These are phyloP conservation scores for Globisporangium camurandrum DNA, from an alignment of 352 stramenopile species.

Conservation along the genomic window DNA sequence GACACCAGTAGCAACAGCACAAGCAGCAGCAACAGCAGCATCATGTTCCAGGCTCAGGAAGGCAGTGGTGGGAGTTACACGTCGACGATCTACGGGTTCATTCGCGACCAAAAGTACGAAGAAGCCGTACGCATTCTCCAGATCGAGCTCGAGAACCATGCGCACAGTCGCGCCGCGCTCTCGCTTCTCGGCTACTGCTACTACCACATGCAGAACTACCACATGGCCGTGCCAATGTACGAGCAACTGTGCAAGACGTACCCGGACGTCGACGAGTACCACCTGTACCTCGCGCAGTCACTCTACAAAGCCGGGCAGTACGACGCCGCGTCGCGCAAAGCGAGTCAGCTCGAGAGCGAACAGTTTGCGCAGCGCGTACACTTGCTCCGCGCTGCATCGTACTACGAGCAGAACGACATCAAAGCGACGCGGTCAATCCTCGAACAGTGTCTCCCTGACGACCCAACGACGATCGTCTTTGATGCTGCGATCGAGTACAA, in stretches of 20 bases:
- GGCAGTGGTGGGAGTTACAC: conserved; percentile 84
- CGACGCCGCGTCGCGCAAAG: conserved; percentile 68
- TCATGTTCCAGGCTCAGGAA: conserved; percentile 64
- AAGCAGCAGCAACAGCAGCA: neutral
- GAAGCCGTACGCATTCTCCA: conserved; percentile 91
- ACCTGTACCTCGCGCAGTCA: conserved; percentile 93
- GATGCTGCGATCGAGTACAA: conserved; percentile 82
- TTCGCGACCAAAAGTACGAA: conserved; percentile 91
- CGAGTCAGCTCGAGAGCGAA: conserved; percentile 76
- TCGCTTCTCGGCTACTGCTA: conserved; percentile 96
- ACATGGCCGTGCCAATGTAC: conserved; percentile 89
- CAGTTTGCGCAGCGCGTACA: conserved; percentile 84
- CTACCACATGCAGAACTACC: conserved; percentile 94
- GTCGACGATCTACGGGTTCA: conserved; percentile 91
- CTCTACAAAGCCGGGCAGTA: conserved; percentile 90
- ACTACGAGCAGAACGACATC: conserved; percentile 96
- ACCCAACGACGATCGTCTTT: conserved; percentile 89
- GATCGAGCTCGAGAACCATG: conserved; percentile 91
- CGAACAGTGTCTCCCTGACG: conserved; percentile 88
- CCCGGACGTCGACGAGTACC: conserved; percentile 94
- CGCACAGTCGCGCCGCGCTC: conserved; percentile 86
- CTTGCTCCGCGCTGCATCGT: conserved; percentile 86
- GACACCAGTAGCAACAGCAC: no score
- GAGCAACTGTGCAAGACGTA: conserved; percentile 91
- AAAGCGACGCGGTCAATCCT: conserved; percentile 86